Evolutionary conservation across 176 grass and related monocot species (phyloP).

Genomic region (Carex littledalei): DNA sequence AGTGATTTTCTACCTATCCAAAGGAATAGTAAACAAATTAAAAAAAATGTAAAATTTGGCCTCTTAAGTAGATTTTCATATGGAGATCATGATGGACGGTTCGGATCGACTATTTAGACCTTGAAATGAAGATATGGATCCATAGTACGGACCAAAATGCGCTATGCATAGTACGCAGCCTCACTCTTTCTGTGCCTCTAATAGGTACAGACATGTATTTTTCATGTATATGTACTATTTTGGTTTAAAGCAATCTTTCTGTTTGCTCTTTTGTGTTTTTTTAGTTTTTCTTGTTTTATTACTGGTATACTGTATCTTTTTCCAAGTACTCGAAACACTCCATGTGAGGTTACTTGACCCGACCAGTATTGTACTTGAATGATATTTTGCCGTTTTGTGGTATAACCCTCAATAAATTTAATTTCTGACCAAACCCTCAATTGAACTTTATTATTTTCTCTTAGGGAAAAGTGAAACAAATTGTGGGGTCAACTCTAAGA

Average conservation of each 20-base stretch:
- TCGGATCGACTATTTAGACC: too few relatives aligned
- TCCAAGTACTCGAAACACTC: not conserved
- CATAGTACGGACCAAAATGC: too few relatives aligned
- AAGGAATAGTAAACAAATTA: too few relatives aligned
- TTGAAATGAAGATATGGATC: too few relatives aligned
- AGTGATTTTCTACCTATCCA: too few relatives aligned
- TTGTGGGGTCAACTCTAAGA: conserved; percentile 77
- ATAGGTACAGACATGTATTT: not conserved
- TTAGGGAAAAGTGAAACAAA: conserved; percentile 95
- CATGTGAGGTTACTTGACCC: not conserved
- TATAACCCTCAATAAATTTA: not conserved
- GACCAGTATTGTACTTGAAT: not conserved
- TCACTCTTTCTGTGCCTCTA: not conserved
- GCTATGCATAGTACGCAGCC: too few relatives aligned
- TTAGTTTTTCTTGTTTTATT: not conserved
- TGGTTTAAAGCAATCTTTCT: not conserved
- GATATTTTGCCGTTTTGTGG: not conserved
- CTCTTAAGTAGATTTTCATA: too few relatives aligned
- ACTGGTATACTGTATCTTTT: not conserved
- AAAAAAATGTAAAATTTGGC: too few relatives aligned
- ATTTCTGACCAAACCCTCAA: not conserved
- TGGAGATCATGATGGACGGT: too few relatives aligned
- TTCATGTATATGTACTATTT: not conserved
- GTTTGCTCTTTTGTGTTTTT: not conserved
- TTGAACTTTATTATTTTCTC: conserved; percentile 1